Evolutionary conservation across 2,329 filamentous ascomycete genomes (phyloP).

Genomic region (Diaporthe velutina): DNA sequence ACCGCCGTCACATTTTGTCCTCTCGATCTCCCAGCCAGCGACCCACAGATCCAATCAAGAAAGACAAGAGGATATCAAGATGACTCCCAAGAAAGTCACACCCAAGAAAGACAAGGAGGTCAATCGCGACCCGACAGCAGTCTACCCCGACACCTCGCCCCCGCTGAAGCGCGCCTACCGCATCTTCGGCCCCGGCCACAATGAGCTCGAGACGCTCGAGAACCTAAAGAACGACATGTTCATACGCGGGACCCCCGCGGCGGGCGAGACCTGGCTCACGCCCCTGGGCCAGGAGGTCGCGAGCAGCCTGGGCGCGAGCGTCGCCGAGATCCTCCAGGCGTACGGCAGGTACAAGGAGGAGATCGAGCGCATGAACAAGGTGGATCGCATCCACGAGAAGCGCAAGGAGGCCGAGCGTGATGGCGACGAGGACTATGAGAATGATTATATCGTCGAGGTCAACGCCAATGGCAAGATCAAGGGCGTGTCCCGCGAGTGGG

Average conservation of each 20-base stretch:
- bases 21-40: background rate
- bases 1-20: background rate
- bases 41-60: background rate
- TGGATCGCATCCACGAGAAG: background rate
- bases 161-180: slow-evolving; percentile 33
- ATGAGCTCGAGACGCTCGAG: background rate
- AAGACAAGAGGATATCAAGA: too few relatives aligned
- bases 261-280: background rate
- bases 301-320: background rate
- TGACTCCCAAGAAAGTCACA: too few relatives aligned
- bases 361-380: slow-evolving; percentile 27
- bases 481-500: background rate
- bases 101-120: background rate
- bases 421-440: background rate
- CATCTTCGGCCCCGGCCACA: slow-evolving; percentile 31
- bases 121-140: background rate
- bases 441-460: background rate
- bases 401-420: background rate
- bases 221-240: background rate
- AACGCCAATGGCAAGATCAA: background rate
- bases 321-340: background rate
- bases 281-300: background rate
- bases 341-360: slow-evolving; percentile 20
- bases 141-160: slow-evolving; percentile 11
- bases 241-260: background rate